Percentiles rank a stretch among this genome's conserved stretches.
These are phyloP conservation scores for Lindgomyces ingoldianus DNA, from an alignment of 495 filamentous ascomycete species.

Conservation along the genomic window DNA sequence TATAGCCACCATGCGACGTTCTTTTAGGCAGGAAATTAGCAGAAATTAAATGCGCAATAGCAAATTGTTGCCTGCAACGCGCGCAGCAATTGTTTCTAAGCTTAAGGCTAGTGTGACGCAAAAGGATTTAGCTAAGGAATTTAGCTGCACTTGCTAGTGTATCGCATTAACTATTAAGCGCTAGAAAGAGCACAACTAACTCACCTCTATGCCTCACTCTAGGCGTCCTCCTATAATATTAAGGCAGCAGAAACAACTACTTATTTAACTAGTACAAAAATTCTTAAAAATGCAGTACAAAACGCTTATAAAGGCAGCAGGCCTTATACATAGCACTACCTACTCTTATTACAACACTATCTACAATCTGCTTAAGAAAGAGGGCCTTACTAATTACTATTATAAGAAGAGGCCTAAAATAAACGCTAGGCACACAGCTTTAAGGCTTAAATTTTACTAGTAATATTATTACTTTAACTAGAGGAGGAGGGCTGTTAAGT, in stretches of 20 bases:
- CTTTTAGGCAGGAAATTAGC: slow-evolving; percentile 9
- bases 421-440: not conserved
- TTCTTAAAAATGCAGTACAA: slow-evolving; percentile 8
- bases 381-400: slow-evolving; percentile 12
- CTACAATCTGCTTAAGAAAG: not conserved
- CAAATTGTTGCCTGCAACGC: not conserved
- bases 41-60: not conserved
- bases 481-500: slow-evolving; percentile 12
- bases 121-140: slow-evolving; percentile 12
- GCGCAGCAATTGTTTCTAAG: slow-evolving; percentile 4
- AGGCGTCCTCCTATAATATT: not conserved
- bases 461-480: not conserved
- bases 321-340: not conserved
- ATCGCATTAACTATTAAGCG: slow-evolving; percentile 2
- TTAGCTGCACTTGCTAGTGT: not conserved
- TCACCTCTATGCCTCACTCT: not conserved
- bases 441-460: slow-evolving; percentile 3
- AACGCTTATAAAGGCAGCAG: slow-evolving; percentile 3
- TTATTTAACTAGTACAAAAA: slow-evolving; percentile 1
- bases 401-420: slow-evolving; percentile 3
- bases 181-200: not conserved
- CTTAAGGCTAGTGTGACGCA: not conserved
- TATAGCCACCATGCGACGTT: slow-evolving; percentile 5
- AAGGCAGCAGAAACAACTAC: not conserved
- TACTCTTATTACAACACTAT: not conserved